Percentiles rank a stretch among this genome's conserved stretches.
phyloP scores from a whole-genome alignment of 306 rosid species.

The Rubus parviflorus region DNA sequence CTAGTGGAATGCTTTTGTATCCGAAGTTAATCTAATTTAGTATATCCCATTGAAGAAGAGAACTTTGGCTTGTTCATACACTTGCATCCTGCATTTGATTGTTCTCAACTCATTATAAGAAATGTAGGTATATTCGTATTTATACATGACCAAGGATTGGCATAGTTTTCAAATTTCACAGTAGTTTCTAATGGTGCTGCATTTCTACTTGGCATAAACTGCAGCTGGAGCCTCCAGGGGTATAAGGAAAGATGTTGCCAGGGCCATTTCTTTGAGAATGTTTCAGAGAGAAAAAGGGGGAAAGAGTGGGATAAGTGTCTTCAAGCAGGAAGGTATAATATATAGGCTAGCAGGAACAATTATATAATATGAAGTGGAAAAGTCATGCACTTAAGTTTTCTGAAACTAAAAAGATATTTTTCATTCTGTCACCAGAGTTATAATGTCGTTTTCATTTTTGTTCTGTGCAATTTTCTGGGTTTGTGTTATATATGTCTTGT shows the following conservation, averaged over 20 bases:
- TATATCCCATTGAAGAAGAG: slow-evolving; percentile 50
- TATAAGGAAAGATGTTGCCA: slow-evolving; percentile 40
- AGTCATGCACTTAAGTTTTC: slow-evolving; percentile 11
- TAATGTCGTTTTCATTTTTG: background rate
- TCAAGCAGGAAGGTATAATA: background rate
- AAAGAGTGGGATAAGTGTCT: background rate
- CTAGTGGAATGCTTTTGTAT: slow-evolving; percentile 15
- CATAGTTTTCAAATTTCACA: too few species aligned
- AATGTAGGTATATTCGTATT: too few species aligned
- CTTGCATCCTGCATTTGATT: too few species aligned
- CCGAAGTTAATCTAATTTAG: slow-evolving; percentile 60
- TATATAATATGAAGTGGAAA: background rate
- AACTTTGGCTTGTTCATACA: slow-evolving; percentile 63
- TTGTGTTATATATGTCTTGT: background rate
- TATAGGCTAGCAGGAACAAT: background rate
- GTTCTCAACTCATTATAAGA: too few species aligned
- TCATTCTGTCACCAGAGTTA: background rate
- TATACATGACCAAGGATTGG: too few species aligned
- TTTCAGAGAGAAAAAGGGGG: background rate
- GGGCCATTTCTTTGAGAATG: slow-evolving; percentile 22
- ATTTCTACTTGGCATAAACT: slow-evolving; percentile 29
- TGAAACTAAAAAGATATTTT: background rate
- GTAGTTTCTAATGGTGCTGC: too few species aligned
- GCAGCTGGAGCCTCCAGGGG: slow-evolving; percentile 37
- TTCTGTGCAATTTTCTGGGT: background rate